Evolutionary conservation across 2,329 filamentous ascomycete species (phyloP), one percentile per base, ranked within the genome.

Genomic region (Ilyonectria sp.): DNA sequence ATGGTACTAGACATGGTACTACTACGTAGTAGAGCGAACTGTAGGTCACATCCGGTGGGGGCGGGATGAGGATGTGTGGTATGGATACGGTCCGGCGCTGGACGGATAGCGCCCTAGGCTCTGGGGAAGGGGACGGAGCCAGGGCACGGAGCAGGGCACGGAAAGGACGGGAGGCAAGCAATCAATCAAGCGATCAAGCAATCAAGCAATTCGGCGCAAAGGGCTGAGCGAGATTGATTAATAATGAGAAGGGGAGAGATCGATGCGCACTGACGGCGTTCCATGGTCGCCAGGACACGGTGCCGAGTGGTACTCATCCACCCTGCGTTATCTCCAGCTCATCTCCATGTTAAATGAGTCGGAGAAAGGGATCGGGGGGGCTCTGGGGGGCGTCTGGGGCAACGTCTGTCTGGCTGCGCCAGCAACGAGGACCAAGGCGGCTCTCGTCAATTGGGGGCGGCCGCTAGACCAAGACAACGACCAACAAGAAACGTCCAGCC

Each of bases 291-390:
- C 55, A 19, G 26, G 55, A 54, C 62, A 53, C 55, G 55, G 49
- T 49, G 46, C 50, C 49, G 40, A 11, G n/a, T n/a, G 33, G 56
- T 13, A 55, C 49, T 19, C 55, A 35, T 31, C 33, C 50, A 37
- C 44, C 33, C 52, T 26, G 47, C 33, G 52, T 47, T 65, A 61
- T 65, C 60, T 69, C 67, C 67, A 68, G 58, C 46, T 70, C 58
- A 65, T 64, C 53, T 65, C 59, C 54, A 61, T 43, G 40, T 64
- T 43, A 72, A 71, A 72, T 68, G 63, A 74, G 58, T 58, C n/a
- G 6, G 31, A 64, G 55, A 57, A 61, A 64, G 46, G 49, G 43
- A 59, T 54, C 47, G 62, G 31, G 55, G 55, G 40, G 37, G 15
- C 40, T 40, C 37, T 40, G 35, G 35, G 35, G 35, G 23, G 21